Evolutionary conservation across 2,329 filamentous ascomycete genomes (phyloP).

Genomic region (Coniochaeta sp.): DNA sequence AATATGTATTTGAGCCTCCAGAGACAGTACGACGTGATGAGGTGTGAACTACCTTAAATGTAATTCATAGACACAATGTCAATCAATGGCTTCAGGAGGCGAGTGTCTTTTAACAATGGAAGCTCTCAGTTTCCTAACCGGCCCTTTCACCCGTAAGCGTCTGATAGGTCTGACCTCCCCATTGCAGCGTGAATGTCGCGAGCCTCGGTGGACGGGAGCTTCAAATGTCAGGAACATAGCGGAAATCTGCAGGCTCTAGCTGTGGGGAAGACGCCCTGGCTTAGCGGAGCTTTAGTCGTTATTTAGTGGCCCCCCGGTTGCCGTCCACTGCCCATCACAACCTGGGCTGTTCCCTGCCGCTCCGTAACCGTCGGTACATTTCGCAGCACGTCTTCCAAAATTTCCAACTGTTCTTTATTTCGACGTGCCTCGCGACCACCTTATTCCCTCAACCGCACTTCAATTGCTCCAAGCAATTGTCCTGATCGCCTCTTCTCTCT

Average conservation of each 20-base stretch:
- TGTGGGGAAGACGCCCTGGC: not conserved
- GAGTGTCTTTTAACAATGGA: not conserved
- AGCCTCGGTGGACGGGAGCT: not conserved
- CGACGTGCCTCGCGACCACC: not conserved
- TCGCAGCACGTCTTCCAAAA: not conserved
- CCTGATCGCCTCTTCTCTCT: not conserved
- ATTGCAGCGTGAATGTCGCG: not conserved
- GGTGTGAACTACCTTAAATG: not conserved
- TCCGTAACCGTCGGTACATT: not conserved
- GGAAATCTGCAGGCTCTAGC: slow-evolving; percentile 1
- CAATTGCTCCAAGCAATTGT: not conserved
- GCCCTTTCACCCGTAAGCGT: not conserved
- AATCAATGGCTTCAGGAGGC: not conserved
- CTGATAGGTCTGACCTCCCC: not conserved
- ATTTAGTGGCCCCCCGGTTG: not conserved
- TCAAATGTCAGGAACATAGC: not conserved
- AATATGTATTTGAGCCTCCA: not conserved
- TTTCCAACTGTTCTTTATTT: not conserved
- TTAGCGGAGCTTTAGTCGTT: not conserved
- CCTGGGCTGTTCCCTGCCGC: not conserved
- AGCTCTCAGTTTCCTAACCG: not conserved
- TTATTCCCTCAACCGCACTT: not conserved
- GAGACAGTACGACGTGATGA: not conserved
- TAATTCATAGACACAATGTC: not conserved
- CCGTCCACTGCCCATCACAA: not conserved